Conservation (phyloP, 1,139 yeast species). For the Kurtzmaniella quercitrusa region DNA sequence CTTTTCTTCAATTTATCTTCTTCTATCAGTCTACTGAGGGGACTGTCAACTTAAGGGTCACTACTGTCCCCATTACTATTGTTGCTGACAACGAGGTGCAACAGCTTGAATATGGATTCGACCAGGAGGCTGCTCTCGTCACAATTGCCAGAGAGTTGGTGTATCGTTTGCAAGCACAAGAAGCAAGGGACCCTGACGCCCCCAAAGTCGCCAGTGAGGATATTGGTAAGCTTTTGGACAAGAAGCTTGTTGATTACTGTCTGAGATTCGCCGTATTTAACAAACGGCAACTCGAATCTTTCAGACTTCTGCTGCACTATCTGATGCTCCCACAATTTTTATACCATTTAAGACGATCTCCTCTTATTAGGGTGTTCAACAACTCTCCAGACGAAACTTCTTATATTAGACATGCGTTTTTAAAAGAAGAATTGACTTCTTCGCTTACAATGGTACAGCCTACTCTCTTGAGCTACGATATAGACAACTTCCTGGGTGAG, state of each 20-base stretch:
- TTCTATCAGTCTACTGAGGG: slow-evolving; percentile 57
- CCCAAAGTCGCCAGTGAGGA: slow-evolving; percentile 63
- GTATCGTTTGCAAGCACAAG: slow-evolving; percentile 34
- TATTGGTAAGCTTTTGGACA: slow-evolving; percentile 81
- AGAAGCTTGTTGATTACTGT: slow-evolving; percentile 78
- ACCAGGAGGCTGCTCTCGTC: slow-evolving; percentile 70
- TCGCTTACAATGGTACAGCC: slow-evolving; percentile 76
- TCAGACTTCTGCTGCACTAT: slow-evolving; percentile 73
- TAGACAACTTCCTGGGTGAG: slow-evolving; percentile 42
- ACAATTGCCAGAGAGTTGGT: slow-evolving; percentile 53
- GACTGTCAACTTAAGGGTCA: slow-evolving; percentile 35
- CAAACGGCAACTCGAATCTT: slow-evolving; percentile 71
- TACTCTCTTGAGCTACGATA: slow-evolving; percentile 59
- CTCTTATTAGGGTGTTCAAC: slow-evolving; percentile 65
- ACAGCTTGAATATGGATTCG: slow-evolving; percentile 44
- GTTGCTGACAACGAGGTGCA: slow-evolving; percentile 42
- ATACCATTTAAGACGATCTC: slow-evolving; percentile 68
- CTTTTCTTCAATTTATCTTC: slow-evolving; percentile 65
- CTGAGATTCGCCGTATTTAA: slow-evolving; percentile 84
- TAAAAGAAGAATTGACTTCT: slow-evolving; percentile 64
- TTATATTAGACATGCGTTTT: slow-evolving; percentile 60
- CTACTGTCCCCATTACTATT: slow-evolving; percentile 44
- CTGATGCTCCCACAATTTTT: slow-evolving; percentile 74
- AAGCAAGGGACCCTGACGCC: slow-evolving; percentile 19
- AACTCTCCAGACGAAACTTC: slow-evolving; percentile 80